Percentiles rank a stretch among this genome's conserved stretches.
Evolutionary conservation across 805 yeast species (phyloP).

Genomic region (Wickerhamomyces mucosus): DNA sequence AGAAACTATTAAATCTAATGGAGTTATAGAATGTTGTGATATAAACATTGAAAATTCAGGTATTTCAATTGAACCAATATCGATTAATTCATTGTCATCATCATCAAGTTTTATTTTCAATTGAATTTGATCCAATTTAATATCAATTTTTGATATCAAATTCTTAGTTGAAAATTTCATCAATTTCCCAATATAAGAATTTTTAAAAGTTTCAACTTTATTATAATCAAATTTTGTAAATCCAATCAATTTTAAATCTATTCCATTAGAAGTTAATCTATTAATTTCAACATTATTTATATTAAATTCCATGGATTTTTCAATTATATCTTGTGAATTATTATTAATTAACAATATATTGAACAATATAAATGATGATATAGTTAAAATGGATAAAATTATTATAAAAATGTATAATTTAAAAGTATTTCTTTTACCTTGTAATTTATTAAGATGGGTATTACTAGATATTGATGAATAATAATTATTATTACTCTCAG

Average conservation of each 20-base stretch:
- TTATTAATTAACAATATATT: conserved; percentile 8
- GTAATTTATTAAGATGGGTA: no score
- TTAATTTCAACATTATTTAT: conserved; percentile 22
- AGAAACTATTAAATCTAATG: conserved; percentile 20
- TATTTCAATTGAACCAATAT: conserved; percentile 24
- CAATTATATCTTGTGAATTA: conserved; percentile 21
- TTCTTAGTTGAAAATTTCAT: no score
- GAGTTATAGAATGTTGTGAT: conserved; percentile 18
- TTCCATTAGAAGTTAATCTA: conserved; percentile 23
- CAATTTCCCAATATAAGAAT: no score
- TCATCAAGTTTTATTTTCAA: conserved; percentile 18
- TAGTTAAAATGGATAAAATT: neutral
- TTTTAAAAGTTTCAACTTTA: conserved; percentile 22
- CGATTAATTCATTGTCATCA: conserved; percentile 11
- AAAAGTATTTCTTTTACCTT: no score
- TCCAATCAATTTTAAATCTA: conserved; percentile 25
- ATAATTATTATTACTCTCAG: no score
- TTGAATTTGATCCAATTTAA: conserved; percentile 23
- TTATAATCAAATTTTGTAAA: conserved; percentile 22
- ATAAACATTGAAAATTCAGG: conserved; percentile 25
- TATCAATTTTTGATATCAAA: no score
- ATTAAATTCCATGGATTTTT: conserved; percentile 23
- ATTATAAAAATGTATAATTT: no score
- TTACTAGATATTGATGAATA: no score
- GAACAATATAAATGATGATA: conserved; percentile 1